Conservation (phyloP, 768 basidiomycete genomes). For the Tulasnella sp. region DNA sequence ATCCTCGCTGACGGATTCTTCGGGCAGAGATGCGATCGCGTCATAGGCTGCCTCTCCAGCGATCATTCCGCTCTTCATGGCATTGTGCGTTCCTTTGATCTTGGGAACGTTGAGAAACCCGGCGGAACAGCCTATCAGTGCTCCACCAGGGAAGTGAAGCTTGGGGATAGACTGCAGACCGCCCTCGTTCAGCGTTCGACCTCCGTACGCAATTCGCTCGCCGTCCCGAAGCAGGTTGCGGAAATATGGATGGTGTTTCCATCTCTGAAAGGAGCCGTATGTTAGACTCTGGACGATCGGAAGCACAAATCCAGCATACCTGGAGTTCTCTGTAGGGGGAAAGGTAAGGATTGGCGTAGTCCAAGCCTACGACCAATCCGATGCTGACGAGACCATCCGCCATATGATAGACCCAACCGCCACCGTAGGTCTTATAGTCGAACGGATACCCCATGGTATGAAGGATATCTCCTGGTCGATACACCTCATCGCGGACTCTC, state of each 20-base stretch:
- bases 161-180: constrained; percentile 85
- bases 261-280: constrained; percentile 36
- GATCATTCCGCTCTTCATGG: constrained; percentile 98
- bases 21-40: constrained; percentile 32
- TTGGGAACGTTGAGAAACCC: constrained; percentile 95
- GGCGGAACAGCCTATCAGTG: constrained; percentile 87
- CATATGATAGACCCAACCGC: constrained; percentile 95
- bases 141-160: constrained; percentile 86
- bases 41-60: constrained; percentile 82
- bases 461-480: constrained; percentile 68
- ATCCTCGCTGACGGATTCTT: constrained; percentile 16
- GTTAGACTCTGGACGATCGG: neutral
- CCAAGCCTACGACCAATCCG: constrained; percentile 86
- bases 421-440: constrained; percentile 73
- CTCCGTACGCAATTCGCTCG: constrained; percentile 82
- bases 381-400: constrained; percentile 78
- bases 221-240: constrained; percentile 62
- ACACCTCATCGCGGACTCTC: constrained; percentile 57
- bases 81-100: constrained; percentile 97
- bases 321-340: constrained; percentile 90
- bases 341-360: constrained; percentile 88
- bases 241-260: constrained; percentile 97
- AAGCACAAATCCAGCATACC: constrained; percentile 32
- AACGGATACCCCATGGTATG: constrained; percentile 96
- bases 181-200: constrained; percentile 82